Percentiles rank a stretch among this genome's conserved stretches.
phyloP scores from a whole-genome alignment of 495 filamentous ascomycete genomes.

The Aspergillus diversus region DNA sequence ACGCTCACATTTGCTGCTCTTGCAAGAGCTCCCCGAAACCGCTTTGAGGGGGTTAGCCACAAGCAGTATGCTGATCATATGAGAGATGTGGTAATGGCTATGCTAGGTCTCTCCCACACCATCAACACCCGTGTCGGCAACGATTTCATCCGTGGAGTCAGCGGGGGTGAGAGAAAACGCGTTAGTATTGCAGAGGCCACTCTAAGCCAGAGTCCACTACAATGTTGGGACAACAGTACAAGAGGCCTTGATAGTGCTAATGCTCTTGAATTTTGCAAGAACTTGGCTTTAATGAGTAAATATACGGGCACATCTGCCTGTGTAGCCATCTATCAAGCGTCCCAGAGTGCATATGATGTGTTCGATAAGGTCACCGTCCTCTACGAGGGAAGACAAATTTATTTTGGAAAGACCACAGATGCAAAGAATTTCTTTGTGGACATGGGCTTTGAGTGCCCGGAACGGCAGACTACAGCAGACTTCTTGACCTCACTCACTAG shows the following conservation, averaged over 20 bases:
- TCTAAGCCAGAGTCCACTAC: slow-evolving; percentile 67
- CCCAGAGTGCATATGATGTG: slow-evolving; percentile 72
- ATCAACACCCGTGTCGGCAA: slow-evolving; percentile 52
- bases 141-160: slow-evolving; percentile 64
- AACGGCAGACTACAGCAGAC: slow-evolving; percentile 64
- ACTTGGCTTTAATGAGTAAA: slow-evolving; percentile 70
- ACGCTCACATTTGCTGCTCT: slow-evolving; percentile 61
- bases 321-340: slow-evolving; percentile 79
- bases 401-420: slow-evolving; percentile 55
- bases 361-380: slow-evolving; percentile 64
- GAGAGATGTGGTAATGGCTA: slow-evolving; percentile 60
- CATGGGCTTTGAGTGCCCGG: slow-evolving; percentile 59
- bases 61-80: slow-evolving; percentile 45
- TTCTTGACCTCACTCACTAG: slow-evolving; percentile 74
- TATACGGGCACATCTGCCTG: slow-evolving; percentile 72
- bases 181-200: slow-evolving; percentile 60
- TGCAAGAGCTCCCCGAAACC: slow-evolving; percentile 44
- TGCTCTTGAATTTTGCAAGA: slow-evolving; percentile 69
- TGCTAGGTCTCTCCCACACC: slow-evolving; percentile 58
- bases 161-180: slow-evolving; percentile 85
- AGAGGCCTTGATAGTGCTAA: slow-evolving; percentile 82
- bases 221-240: slow-evolving; percentile 84
- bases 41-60: slow-evolving; percentile 42
- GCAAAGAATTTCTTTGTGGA: slow-evolving; percentile 62
- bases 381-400: slow-evolving; percentile 66